Evolutionary conservation across 2,329 filamentous ascomycete genomes (phyloP), one percentile per base, ranked within the genome.

Genomic region (Nigrospora oryzae): DNA sequence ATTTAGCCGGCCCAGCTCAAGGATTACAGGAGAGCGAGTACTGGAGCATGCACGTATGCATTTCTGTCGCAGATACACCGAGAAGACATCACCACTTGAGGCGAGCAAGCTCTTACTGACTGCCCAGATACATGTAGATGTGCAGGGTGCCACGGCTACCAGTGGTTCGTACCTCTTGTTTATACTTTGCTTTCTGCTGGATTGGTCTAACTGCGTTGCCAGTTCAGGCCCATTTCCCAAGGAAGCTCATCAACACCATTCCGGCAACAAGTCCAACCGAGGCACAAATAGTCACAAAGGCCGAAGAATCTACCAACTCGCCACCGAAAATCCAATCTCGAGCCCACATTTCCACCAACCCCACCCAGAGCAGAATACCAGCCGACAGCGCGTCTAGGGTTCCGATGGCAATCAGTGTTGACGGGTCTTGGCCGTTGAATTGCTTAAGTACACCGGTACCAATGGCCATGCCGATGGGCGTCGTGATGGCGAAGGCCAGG

Each of bases 381-480:
- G 86, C 84, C 1, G 80, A 86, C 11, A 89, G 57, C 6, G 85
- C 83, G 60, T 90, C 81, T 1, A 90, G 68, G 0, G 84, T 87
- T 1, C 84, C 86, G 33, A 89, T 79, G 3, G 84, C 81, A 37
- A 89, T 63, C 36, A 89, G 69, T 0, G 85, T 89, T 2, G 71
- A 70, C 3, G 71, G 74, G 52, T 86, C 76, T 53, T 86, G 88
- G 4, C 84, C 85, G 54, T 90, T 89, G 65, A 89, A 89, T 10
- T 70, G 60, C 34, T 81, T 65, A 28, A 89, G 63, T 4, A 86
- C 83, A 3, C 83, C 84, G 32, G 89, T 81, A 1, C 86, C 86
- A 48, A 91, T 89, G 0, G 81, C 84, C 85, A 90, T 90, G 11
- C 86, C 86, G 30, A 88, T 67, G 0, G 86, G 86, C 0, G 86